Base-by-base conservation (phyloP, 441 rosid genomes). In the Macaranga tanarius region DNA sequence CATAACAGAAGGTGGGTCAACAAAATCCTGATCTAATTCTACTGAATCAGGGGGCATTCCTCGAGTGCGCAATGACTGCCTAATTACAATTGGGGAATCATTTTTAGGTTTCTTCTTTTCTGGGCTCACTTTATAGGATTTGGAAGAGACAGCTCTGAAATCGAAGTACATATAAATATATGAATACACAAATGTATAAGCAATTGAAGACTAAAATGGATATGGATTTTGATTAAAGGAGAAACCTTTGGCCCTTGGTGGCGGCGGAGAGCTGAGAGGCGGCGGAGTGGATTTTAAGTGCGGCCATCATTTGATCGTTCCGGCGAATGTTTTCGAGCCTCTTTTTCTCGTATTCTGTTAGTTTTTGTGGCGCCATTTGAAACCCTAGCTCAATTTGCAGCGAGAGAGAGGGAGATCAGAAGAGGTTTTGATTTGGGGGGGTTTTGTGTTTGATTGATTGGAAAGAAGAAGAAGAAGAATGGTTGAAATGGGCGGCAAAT, bases 301-400 rank as follows among this genome's bases (percentile, higher is more conserved):
- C 79, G 8, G 97, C 90, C 77, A 94, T 59, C 88, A 85, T 87
- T 77, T 94, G 84, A 8, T 79, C 89, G 60, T 94, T 90, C 56
- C 94, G 83, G 68, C 80, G 84, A 54, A 92, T 94, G 84, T 90
- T 90, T 76, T 88, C 91, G 42, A 89, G 85, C 79, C 97, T 83
- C 74, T 77, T 79, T 19, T 86, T 85, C 79, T 92, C 99, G 77
- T 94, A 92, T 68, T 92, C 95, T 1, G 95, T 88, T 20, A 88
- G 72, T 25, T 80, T 74, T 71, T 76, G 47, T 28, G 86, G 67
- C 84, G 86, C 97, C 98, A 91, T 93, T 31, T 63, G 81, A 62
- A 63, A 47, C 73, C 48, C 56, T 20, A 31, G 7, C 12, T 44
- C 22, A 9, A 59, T 40, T 50, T 11, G 42, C 17, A 28, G 34